Evolutionary conservation across 2,329 filamentous ascomycete species (phyloP).

Genomic region (Orbilia oligospora): DNA sequence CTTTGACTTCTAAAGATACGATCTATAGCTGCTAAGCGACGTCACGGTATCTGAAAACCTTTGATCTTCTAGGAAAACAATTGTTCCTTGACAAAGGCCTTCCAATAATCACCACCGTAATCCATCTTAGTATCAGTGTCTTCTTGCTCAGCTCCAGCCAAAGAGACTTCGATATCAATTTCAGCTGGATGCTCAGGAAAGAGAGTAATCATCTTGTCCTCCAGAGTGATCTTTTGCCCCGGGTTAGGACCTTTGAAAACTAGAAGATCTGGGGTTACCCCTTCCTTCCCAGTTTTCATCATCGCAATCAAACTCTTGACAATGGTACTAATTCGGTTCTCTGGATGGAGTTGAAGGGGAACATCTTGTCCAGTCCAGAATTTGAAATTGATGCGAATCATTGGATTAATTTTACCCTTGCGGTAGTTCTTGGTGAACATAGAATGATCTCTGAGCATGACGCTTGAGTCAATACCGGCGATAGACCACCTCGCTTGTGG

Average conservation of each 20-base stretch:
- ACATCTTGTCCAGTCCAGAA: constrained; percentile 39
- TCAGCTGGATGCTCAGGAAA: constrained; percentile 11
- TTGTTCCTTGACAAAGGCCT: neutral
- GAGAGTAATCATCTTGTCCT: neutral
- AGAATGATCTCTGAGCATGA: too few relatives aligned
- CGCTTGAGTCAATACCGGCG: neutral
- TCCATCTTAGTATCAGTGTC: neutral
- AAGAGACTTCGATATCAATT: neutral
- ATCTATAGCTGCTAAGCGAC: too few relatives aligned
- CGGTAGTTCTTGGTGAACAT: neutral
- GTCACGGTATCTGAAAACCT: too few relatives aligned
- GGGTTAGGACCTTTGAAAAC: neutral
- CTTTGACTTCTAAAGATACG: too few relatives aligned
- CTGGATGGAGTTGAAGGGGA: constrained; percentile 15
- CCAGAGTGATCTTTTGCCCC: neutral
- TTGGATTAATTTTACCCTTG: neutral
- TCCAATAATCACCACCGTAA: neutral
- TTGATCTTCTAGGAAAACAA: too few relatives aligned
- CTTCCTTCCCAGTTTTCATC: constrained; percentile 6
- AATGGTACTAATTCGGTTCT: constrained; percentile 20
- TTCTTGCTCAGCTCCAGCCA: neutral
- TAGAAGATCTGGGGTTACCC: neutral
- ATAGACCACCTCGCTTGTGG: neutral
- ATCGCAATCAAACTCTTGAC: constrained; percentile 7
- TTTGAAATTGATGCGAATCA: constrained; percentile 23